phyloP scores from a whole-genome alignment of 2,329 filamentous ascomycete species.

The Aspergillus sp. region DNA sequence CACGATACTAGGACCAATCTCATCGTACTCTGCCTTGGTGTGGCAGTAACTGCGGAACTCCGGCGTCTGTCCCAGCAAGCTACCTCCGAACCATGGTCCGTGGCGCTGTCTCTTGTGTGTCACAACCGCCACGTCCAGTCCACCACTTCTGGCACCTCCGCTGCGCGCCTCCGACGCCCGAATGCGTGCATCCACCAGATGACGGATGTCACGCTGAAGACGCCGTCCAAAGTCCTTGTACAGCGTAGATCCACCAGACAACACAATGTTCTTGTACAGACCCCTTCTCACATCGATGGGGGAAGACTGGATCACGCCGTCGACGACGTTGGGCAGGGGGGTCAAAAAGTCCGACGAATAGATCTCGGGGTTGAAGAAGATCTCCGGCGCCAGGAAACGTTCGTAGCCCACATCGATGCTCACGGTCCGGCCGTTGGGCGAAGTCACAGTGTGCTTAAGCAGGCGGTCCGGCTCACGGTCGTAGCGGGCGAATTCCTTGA shows the following conservation, averaged over 20 bases:
- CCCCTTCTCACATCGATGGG: constrained; percentile 96
- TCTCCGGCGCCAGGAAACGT: constrained; percentile 95
- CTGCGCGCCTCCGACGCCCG: constrained; percentile 88
- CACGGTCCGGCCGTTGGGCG: constrained; percentile 81
- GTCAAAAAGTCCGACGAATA: constrained; percentile 99
- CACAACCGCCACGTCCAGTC: constrained; percentile 94
- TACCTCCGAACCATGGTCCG: constrained; percentile 97
- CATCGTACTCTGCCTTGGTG: constrained; percentile 86
- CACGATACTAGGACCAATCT: constrained; percentile 94
- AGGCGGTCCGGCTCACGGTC: constrained; percentile 91
- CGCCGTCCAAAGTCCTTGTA: constrained; percentile 98
- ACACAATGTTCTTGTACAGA: constrained; percentile 98
- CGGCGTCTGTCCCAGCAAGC: constrained; percentile 91
- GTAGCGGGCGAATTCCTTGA: constrained; percentile 95
- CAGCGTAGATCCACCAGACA: constrained; percentile 93
- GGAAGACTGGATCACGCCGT: constrained; percentile 94
- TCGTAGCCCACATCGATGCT: constrained; percentile 95
- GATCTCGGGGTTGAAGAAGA: constrained; percentile 99
- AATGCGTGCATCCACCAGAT: constrained; percentile 90
- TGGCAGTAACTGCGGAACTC: constrained; percentile 99
- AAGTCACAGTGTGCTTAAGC: constrained; percentile 81
- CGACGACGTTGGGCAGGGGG: constrained; percentile 88
- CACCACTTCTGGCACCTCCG: constrained; percentile 88
- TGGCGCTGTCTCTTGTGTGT: constrained; percentile 96
- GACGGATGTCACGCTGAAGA: constrained; percentile 95